Base-by-base conservation (phyloP, 2,329 filamentous ascomycete species). In the Diaporthe eres region DNA sequence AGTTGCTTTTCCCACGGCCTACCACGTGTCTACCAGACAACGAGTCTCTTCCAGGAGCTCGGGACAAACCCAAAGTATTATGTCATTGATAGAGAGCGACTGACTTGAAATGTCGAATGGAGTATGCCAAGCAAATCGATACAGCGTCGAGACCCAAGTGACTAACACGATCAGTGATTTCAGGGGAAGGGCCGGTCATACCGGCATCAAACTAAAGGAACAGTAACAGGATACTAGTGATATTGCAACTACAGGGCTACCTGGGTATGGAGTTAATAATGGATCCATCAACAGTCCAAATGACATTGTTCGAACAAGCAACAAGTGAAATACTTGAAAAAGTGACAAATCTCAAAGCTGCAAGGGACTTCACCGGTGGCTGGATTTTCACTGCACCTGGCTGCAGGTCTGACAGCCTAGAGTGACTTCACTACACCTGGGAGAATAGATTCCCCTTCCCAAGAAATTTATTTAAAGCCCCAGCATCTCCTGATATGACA, bases 301-400 rank as follows among this genome's bases (percentile, higher is more conserved):
- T 19, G 6, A 53, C 47, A 37, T 37, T 68, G 3, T n/a, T 39
- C 4, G 22, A 68, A 68, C 19, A 68, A 68, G 65, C 65, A 68
- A 68, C 65, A 53, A 39, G 44, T 53, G 47, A 13, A 39, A 15
- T 53, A 13, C 8, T 53, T 25, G 28, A 53, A 28, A 28, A 68
- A 68, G 47, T 68, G 65, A 68, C 22, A 28, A 39, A 28, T 42
- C 49, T 39, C 47, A 25, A 51, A 53, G 47, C 47, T 68, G 42
- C 65, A 68, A 53, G 47, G 65, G 31, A 68, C 63, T 39, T 53
- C 65, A 68, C 65, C 65, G 65, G 47, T 39, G 49, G 65, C 47
- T 53, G 34, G 28, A 25, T 19, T 4, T 65, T 39, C 63, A 68
- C 63, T 68, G 28, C 28, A 67, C 19, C 37, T 15, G 12, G 44